These are phyloP conservation scores for Trichosporon ovoides DNA, from an alignment of 1,284 basidiomycete species.

Conservation along the genomic window DNA sequence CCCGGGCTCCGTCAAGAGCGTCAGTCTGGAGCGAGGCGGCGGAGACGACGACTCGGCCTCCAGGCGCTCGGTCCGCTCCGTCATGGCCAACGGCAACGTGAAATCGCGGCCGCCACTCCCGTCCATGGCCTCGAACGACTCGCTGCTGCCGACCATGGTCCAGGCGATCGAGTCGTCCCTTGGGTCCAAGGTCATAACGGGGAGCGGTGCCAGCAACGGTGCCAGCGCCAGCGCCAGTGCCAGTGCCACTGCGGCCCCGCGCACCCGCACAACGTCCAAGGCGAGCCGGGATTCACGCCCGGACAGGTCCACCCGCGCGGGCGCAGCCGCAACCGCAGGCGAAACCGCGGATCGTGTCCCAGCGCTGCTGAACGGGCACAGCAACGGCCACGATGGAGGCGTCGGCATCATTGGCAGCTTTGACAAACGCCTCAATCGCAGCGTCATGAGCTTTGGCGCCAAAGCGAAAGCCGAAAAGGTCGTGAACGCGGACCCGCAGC, in stretches of 20 bases:
- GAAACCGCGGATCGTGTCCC: slow-evolving; percentile 15
- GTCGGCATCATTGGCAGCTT: slow-evolving; percentile 21
- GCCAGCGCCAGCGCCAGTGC: no score
- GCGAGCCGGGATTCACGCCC: neutral
- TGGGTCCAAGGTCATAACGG: neutral
- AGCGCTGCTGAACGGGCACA: slow-evolving; percentile 8
- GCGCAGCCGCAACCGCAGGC: slow-evolving; percentile 11
- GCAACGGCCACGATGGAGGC: slow-evolving; percentile 1
- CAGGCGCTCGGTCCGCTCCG: slow-evolving; percentile 14
- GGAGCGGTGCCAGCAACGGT: neutral
- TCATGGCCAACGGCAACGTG: neutral
- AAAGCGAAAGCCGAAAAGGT: slow-evolving; percentile 36
- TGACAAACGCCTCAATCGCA: slow-evolving; percentile 20
- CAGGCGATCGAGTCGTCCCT: neutral
- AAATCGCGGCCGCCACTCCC: neutral
- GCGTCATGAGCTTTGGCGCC: slow-evolving; percentile 17
- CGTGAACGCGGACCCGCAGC: slow-evolving; percentile 30
- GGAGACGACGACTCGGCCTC: slow-evolving; percentile 14
- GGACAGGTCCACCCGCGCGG: neutral
- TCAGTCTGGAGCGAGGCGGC: slow-evolving; percentile 7
- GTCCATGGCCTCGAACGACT: slow-evolving; percentile 3
- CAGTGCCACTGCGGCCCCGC: no score
- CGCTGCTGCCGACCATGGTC: slow-evolving; percentile 2
- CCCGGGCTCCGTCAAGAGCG: slow-evolving; percentile 17
- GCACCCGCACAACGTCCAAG: neutral